Evolutionary conservation across 176 grass and related monocot species (phyloP).

Genomic region (Ampelocalamus luodianensis): DNA sequence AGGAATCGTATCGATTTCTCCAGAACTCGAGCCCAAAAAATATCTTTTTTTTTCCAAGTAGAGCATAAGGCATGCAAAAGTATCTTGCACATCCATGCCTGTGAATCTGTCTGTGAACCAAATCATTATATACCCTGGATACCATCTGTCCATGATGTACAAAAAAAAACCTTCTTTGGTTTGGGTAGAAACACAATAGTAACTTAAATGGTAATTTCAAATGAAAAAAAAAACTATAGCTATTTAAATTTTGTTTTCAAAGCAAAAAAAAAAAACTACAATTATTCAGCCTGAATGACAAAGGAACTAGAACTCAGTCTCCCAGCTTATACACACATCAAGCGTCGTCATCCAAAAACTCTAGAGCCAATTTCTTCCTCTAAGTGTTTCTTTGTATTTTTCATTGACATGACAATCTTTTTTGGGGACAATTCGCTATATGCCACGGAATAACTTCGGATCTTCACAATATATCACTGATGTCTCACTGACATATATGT

Average conservation of each 20-base stretch:
- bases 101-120: too few relatives aligned
- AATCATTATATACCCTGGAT: neutral
- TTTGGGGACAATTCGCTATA: neutral
- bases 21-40: too few relatives aligned
- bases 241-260: too few relatives aligned
- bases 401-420: constrained; percentile 23
- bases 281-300: neutral
- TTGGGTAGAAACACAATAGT: neutral
- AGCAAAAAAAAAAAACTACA: neutral
- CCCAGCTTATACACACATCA: neutral
- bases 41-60: too few relatives aligned
- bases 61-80: too few relatives aligned
- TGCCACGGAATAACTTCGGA: too few relatives aligned
- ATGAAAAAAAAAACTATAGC: neutral
- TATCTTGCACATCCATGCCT: too few relatives aligned
- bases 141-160: neutral
- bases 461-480: too few relatives aligned
- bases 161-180: neutral
- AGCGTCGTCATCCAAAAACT: constrained; percentile 6
- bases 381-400: neutral
- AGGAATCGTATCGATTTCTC: too few relatives aligned
- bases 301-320: neutral
- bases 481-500: too few relatives aligned
- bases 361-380: neutral
- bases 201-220: neutral